A percentile compares a stretch with the other conserved stretches of the same genome.
Evolutionary conservation across 495 filamentous ascomycete genomes (phyloP).

Genomic region (Neurospora sp.): DNA sequence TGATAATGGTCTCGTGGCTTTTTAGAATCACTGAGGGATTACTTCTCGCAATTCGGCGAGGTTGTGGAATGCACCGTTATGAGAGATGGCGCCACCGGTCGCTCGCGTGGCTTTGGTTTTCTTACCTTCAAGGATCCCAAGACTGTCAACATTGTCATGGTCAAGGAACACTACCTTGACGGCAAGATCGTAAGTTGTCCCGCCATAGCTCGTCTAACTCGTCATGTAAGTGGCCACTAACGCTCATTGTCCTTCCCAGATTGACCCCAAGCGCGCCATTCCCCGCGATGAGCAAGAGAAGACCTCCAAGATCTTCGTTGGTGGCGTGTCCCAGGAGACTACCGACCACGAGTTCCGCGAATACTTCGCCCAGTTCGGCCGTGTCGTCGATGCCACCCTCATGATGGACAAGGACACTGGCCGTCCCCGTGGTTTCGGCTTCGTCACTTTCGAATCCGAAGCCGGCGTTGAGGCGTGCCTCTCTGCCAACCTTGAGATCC

Average conservation of each 20-base stretch:
- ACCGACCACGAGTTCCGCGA: conserved; percentile 91
- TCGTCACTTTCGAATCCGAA: conserved; percentile 96
- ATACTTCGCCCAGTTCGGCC: conserved; percentile 92
- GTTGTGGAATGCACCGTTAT: conserved; percentile 97
- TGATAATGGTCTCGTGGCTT: neutral
- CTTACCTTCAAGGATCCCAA: conserved; percentile 95
- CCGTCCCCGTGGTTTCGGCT: conserved; percentile 92
- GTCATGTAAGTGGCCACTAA: neutral
- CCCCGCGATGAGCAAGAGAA: conserved; percentile 96
- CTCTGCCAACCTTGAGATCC: conserved; percentile 68
- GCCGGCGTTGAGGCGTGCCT: conserved; percentile 89
- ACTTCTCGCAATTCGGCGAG: conserved; percentile 97
- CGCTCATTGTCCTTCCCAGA: conserved; percentile 42
- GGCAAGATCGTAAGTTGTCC: conserved; percentile 80
- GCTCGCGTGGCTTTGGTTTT: conserved; percentile 93
- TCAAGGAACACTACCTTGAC: conserved; percentile 96
- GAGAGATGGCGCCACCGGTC: conserved; percentile 87
- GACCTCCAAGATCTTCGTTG: conserved; percentile 96
- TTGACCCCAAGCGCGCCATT: conserved; percentile 96
- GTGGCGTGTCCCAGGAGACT: conserved; percentile 93
- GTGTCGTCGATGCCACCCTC: conserved; percentile 91
- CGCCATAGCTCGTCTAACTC: neutral
- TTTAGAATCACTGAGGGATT: conserved; percentile 91
- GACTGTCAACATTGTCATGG: conserved; percentile 98
- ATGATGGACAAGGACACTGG: conserved; percentile 99